Conservation (phyloP, 1,284 basidiomycete species). For the Nidula niveotomentosa region DNA sequence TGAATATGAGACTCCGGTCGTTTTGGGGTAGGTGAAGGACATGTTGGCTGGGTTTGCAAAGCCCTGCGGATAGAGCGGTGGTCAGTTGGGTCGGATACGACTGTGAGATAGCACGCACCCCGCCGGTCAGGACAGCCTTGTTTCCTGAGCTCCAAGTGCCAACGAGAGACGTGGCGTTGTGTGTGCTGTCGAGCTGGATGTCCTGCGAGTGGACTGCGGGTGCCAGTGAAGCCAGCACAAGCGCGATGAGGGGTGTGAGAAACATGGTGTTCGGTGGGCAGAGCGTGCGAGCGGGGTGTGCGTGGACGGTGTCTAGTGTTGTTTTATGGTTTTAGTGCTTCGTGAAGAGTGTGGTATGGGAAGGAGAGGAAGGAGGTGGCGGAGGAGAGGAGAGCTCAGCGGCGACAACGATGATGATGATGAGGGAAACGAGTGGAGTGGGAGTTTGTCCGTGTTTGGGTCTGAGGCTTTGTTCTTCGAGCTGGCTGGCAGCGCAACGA, state of each 20-base stretch:
- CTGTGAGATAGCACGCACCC: slow-evolving; percentile 58
- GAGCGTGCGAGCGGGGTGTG: neutral
- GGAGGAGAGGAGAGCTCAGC: slow-evolving; percentile 9
- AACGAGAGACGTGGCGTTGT: slow-evolving; percentile 63
- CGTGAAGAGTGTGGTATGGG: neutral
- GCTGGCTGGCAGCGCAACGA: slow-evolving; percentile 3
- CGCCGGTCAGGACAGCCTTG: slow-evolving; percentile 74
- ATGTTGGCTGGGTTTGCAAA: slow-evolving; percentile 83
- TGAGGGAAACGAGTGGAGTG: slow-evolving; percentile 23
- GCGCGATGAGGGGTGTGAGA: slow-evolving; percentile 30
- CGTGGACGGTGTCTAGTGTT: neutral
- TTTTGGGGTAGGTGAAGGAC: slow-evolving; percentile 80
- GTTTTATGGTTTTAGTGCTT: slow-evolving; percentile 1
- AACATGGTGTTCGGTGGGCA: slow-evolving; percentile 26
- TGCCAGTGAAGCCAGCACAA: slow-evolving; percentile 42
- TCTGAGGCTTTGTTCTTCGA: slow-evolving; percentile 18
- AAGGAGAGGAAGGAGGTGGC: slow-evolving; percentile 11
- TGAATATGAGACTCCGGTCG: slow-evolving; percentile 83
- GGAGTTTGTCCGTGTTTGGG: slow-evolving; percentile 33
- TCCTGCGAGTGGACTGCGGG: slow-evolving; percentile 30
- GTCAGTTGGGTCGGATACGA: neutral
- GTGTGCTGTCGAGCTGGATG: slow-evolving; percentile 30
- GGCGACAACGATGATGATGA: slow-evolving; percentile 18
- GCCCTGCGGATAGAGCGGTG: slow-evolving; percentile 30
- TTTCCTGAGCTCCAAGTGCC: slow-evolving; percentile 90